Conservation (phyloP, 306 rosid genomes). For the Luffa aegyptiaca region DNA sequence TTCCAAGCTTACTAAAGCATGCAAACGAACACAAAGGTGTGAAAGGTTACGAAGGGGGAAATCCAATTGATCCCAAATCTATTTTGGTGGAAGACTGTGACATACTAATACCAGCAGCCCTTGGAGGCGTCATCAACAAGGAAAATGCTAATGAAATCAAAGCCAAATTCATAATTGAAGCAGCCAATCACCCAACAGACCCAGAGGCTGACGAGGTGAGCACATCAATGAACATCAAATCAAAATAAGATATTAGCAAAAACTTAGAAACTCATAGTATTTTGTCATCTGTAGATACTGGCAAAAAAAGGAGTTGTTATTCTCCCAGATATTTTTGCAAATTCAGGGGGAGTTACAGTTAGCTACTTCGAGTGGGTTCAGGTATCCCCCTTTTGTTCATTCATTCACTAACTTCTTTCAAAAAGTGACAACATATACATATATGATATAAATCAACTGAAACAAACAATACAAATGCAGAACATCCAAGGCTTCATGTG, state of each 20-base stretch:
- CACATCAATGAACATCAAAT: background rate
- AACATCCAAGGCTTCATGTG: constrained; percentile 98
- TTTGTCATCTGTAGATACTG: constrained; percentile 47
- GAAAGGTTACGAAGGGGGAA: constrained; percentile 64
- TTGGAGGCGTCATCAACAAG: constrained; percentile 96
- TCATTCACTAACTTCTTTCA: background rate
- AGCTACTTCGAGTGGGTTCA: constrained; percentile 99
- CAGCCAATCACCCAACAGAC: constrained; percentile 93
- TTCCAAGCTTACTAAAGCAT: constrained; percentile 59
- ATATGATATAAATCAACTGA: background rate
- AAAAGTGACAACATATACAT: background rate
- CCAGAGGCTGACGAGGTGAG: constrained; percentile 94
- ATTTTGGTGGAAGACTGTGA: constrained; percentile 72
- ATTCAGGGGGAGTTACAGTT: constrained; percentile 95
- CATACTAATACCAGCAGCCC: constrained; percentile 90
- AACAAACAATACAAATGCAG: constrained; percentile 25
- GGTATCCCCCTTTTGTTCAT: constrained; percentile 26
- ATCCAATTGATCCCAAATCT: constrained; percentile 45
- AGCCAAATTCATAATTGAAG: constrained; percentile 82
- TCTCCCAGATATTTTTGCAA: constrained; percentile 93
- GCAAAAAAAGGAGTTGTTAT: constrained; percentile 68
- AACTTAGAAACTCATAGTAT: background rate
- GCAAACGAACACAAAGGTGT: constrained; percentile 44
- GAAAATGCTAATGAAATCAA: constrained; percentile 73
- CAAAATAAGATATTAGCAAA: background rate